A percentile compares a stretch with the other conserved stretches of the same genome.
Evolutionary conservation across 768 basidiomycete species (phyloP).

Genomic region (Leucocoprinus birnbaumii): DNA sequence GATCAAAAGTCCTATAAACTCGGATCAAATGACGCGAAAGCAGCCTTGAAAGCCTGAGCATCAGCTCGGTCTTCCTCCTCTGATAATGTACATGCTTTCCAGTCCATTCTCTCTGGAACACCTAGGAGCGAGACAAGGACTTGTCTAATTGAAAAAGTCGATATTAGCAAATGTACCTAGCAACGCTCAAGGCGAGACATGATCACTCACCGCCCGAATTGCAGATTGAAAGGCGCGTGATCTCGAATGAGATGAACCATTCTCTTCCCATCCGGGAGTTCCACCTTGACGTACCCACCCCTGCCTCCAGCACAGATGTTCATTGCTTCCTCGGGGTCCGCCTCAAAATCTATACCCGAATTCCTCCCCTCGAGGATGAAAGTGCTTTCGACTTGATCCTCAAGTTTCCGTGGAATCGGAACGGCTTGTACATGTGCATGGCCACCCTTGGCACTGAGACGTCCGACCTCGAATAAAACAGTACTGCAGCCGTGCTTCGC

Average conservation of each 20-base stretch:
- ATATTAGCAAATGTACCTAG: conserved; percentile 9
- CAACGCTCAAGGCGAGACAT: neutral
- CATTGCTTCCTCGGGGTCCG: conserved; percentile 63
- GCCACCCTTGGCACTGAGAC: conserved; percentile 81
- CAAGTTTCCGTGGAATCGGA: conserved; percentile 65
- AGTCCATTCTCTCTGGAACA: conserved; percentile 79
- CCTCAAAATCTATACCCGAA: conserved; percentile 72
- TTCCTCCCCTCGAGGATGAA: conserved; percentile 71
- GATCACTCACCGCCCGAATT: conserved; percentile 85
- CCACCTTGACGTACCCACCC: conserved; percentile 87
- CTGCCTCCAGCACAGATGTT: conserved; percentile 46
- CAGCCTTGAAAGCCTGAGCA: conserved; percentile 78
- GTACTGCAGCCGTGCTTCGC: conserved; percentile 64
- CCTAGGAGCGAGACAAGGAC: conserved; percentile 77
- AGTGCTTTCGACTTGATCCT: conserved; percentile 61
- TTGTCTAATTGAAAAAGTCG: conserved; percentile 47
- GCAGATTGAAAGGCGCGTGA: conserved; percentile 77
- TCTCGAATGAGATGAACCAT: conserved; percentile 85
- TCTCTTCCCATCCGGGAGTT: conserved; percentile 81
- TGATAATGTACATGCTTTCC: conserved; percentile 82
- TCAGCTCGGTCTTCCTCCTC: conserved; percentile 88
- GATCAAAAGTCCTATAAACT: conserved; percentile 13
- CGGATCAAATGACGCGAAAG: conserved; percentile 76
- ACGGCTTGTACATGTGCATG: conserved; percentile 93
- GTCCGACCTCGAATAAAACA: conserved; percentile 86